Conservation (phyloP, 1,284 basidiomycete genomes). For the Ganoderma resinaceum region DNA sequence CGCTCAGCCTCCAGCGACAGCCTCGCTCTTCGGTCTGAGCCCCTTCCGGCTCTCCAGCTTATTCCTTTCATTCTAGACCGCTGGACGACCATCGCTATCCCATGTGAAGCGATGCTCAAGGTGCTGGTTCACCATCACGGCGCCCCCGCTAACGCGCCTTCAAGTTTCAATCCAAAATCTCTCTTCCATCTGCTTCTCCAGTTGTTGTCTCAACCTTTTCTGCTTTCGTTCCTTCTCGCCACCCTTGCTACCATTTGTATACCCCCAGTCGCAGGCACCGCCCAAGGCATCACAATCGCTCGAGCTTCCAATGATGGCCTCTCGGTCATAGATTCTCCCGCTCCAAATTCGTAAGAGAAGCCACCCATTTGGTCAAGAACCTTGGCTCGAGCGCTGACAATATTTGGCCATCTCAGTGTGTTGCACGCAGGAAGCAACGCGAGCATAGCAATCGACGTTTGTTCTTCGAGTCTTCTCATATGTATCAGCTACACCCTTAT, state of each 20-base stretch:
- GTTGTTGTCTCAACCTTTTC: slow-evolving; percentile 8
- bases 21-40: slow-evolving; percentile 13
- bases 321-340: slow-evolving; percentile 56
- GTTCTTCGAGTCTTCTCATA: slow-evolving; percentile 13
- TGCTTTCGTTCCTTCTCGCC: slow-evolving; percentile 25
- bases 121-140: slow-evolving; percentile 33
- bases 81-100: slow-evolving; percentile 25
- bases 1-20: slow-evolving; percentile 9
- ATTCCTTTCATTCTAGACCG: slow-evolving; percentile 21
- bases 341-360: slow-evolving; percentile 47
- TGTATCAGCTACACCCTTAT: neutral
- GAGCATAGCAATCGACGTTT: slow-evolving; percentile 53
- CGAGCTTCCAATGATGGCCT: slow-evolving; percentile 56
- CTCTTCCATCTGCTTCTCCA: slow-evolving; percentile 15
- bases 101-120: slow-evolving; percentile 31
- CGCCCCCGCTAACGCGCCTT: slow-evolving; percentile 17
- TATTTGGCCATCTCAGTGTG: slow-evolving; percentile 27
- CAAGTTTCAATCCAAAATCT: neutral
- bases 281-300: slow-evolving; percentile 44
- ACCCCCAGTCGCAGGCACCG: slow-evolving; percentile 29
- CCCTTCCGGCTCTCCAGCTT: slow-evolving; percentile 9
- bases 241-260: slow-evolving; percentile 15
- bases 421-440: slow-evolving; percentile 45
- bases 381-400: slow-evolving; percentile 1
- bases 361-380: neutral